Base-by-base conservation (phyloP, 306 rosid genomes). In the Acacia confusa region DNA sequence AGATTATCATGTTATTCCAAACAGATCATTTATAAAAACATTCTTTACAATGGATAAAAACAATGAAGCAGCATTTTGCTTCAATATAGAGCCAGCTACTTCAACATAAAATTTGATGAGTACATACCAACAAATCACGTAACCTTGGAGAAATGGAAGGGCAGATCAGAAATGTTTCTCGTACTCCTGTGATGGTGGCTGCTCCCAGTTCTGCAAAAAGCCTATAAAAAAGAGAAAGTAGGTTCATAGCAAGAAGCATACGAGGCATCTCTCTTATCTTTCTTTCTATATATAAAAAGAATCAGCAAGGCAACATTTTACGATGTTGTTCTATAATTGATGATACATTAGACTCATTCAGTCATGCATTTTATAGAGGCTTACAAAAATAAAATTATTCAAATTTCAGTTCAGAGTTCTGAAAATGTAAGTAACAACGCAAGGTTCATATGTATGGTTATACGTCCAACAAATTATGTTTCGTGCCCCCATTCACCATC, bases 201-300 rank as follows among this genome's bases (percentile, higher is more conserved):
- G 97, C 90, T 93, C 97, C 97, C 97, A 93, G 24, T 90, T 84
- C 41, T 89, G 88, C 78, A 86, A 75, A 88, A 87, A 93, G 79
- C 97, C 97, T 93, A 65, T 45, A 58, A 81, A 71, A 12, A 71
- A 16, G 74, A 74, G 80, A 78, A 76, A 64, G 53, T 70, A 85
- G 79, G 61, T 64, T 69, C 41, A 50, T 16, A 55, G 50, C 32
- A 43, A 70, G 11, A 72, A 82, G 50, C 15, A 9, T 9, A 70
- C 41, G 72, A 68, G 43, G 44, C 30, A 50, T 69, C 7, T 32
- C 55, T 57, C 52, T 50, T 17, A 52, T 19, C 22, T 52, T 4
- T 52, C 4, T 48, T 47, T 48, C 3, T 16, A 50, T 5, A 16
- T 4, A 53, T 0, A 52, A 69, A 10, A 41, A n/a, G 9, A n/a